Conservation (phyloP, 139 green algal species). For the Pseudopediastrum boryanum region DNA sequence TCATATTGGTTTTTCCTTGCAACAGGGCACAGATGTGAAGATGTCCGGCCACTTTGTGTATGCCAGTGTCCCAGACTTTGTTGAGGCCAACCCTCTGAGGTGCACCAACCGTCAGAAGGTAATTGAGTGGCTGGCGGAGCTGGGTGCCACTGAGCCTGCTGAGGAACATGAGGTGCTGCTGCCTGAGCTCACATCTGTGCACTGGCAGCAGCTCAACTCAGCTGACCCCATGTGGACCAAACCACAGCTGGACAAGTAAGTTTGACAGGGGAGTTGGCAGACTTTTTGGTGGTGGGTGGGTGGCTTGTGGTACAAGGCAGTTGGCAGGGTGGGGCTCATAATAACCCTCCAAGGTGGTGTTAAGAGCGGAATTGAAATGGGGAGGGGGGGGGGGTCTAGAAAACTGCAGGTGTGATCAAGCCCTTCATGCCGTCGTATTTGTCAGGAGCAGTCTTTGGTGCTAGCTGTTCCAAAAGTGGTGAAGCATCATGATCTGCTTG, state of each 20-base stretch:
- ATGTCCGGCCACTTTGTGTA: slow-evolving; percentile 42
- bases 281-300: no score
- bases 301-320: no score
- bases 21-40: slow-evolving; percentile 38
- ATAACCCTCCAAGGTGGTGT: no score
- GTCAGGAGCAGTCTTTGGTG: no score
- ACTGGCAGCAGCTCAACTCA: slow-evolving; percentile 37
- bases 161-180: slow-evolving; percentile 32
- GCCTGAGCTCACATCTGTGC: slow-evolving; percentile 19
- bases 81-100: slow-evolving; percentile 23
- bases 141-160: slow-evolving; percentile 18
- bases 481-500: no score
- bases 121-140: slow-evolving; percentile 28
- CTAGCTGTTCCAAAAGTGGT: no score
- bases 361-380: no score
- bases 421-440: no score
- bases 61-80: slow-evolving; percentile 26
- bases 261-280: neutral
- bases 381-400: no score
- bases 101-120: slow-evolving; percentile 33
- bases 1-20: no score
- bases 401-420: no score
- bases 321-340: no score
- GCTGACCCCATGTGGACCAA: slow-evolving; percentile 13
- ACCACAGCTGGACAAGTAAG: slow-evolving; percentile 33